phyloP scores from a whole-genome alignment of 805 yeast species.

The Lachancea fermentati region DNA sequence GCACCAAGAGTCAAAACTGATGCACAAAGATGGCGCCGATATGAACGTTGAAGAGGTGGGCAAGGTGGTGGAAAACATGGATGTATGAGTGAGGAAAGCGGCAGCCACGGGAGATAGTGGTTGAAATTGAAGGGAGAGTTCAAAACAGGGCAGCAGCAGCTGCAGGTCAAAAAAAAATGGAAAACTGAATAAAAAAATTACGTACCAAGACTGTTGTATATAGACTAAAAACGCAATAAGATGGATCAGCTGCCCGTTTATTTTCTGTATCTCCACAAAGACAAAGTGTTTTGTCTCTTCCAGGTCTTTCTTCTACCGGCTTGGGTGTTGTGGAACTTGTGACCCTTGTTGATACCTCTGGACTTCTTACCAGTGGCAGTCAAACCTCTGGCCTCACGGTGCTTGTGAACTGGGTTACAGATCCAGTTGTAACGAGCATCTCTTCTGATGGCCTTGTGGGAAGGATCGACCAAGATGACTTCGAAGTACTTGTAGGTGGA shows the following conservation, averaged over 20 bases:
- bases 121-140: no score
- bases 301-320: constrained; percentile 99
- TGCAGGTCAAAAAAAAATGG: background rate
- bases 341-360: constrained; percentile 99
- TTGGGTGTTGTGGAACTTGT: constrained; percentile 95
- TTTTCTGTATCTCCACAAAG: constrained; percentile 99
- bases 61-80: no score
- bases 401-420: constrained; percentile 99
- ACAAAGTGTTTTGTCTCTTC: constrained; percentile 98
- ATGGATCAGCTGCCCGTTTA: constrained; percentile 31
- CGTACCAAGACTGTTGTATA: background rate
- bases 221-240: background rate
- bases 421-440: constrained; percentile 99
- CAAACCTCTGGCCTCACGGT: constrained; percentile 99
- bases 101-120: no score
- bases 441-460: constrained; percentile 98
- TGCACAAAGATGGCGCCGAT: background rate
- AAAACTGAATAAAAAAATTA: background rate
- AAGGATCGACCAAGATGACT: constrained; percentile 95
- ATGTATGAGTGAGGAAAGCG: no score
- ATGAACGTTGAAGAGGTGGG: no score
- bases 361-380: constrained; percentile 97
- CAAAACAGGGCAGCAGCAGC: no score
- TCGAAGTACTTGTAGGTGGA: constrained; percentile 99
- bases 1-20: background rate